Percentiles rank a stretch among this genome's conserved stretches.
These are phyloP conservation scores for Aspergillus jensenii DNA, from an alignment of 2,329 filamentous ascomycete species.

Conservation along the genomic window DNA sequence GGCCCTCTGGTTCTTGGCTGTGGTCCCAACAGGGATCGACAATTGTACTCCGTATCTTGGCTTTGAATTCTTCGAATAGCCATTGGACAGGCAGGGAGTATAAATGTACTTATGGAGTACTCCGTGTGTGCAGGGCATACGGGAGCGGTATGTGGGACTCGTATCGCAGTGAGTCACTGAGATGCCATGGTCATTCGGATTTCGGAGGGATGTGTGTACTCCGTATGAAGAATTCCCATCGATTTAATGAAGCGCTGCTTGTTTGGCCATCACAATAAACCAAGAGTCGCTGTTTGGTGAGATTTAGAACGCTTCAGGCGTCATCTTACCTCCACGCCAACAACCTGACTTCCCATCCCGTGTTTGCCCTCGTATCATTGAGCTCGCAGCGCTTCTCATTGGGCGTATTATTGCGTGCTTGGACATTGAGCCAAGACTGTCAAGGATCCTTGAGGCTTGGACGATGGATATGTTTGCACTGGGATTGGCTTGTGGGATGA, in stretches of 20 bases:
- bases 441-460: background rate
- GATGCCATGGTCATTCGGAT: background rate
- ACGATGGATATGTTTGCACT: background rate
- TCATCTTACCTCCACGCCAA: background rate
- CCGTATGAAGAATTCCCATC: background rate
- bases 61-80: background rate
- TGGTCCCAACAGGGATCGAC: too few relatives aligned
- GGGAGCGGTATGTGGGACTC: background rate
- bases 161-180: background rate
- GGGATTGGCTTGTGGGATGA: background rate
- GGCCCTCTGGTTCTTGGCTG: too few relatives aligned
- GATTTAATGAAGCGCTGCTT: too few relatives aligned
- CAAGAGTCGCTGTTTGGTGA: background rate
- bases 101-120: too few relatives aligned
- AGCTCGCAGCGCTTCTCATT: background rate
- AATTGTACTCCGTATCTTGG: background rate
- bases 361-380: too few relatives aligned
- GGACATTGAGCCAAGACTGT: background rate
- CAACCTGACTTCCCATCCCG: too few relatives aligned
- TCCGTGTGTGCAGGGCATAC: background rate
- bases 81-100: background rate
- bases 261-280: too few relatives aligned
- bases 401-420: background rate
- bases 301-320: background rate
- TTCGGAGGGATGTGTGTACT: background rate